Conservation (phyloP, 768 basidiomycete species). For the Kwoniella sp. region DNA sequence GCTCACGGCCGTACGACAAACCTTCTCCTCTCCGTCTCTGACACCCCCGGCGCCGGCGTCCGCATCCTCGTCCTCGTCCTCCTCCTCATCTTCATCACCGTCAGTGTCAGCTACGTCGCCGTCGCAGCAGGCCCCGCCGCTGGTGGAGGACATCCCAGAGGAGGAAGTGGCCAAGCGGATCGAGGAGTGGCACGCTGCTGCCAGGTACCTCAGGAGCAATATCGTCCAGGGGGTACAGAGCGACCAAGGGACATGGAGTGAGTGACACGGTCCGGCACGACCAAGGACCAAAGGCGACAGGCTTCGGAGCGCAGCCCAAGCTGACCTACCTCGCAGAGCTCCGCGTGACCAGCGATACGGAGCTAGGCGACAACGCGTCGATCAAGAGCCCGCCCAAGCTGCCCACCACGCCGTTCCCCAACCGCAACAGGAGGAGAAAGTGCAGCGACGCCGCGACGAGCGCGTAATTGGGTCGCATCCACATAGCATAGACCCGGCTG, state of each 20-base stretch:
- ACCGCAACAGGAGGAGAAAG: slow-evolving; percentile 36
- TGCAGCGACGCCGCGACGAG: slow-evolving; percentile 13
- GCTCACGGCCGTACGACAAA: slow-evolving; percentile 27
- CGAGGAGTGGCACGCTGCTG: slow-evolving; percentile 65
- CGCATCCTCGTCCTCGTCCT: slow-evolving; percentile 1
- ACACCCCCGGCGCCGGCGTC: slow-evolving; percentile 23
- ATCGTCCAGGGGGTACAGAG: slow-evolving; percentile 72
- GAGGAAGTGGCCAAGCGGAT: slow-evolving; percentile 31
- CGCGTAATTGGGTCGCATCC: too few species aligned
- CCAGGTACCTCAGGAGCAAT: slow-evolving; percentile 69
- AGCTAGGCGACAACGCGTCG: slow-evolving; percentile 76
- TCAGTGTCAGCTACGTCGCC: slow-evolving; percentile 1
- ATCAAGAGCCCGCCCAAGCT: slow-evolving; percentile 60
- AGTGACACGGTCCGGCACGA: too few species aligned
- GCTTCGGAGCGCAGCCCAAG: too few species aligned
- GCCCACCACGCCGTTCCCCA: slow-evolving; percentile 47
- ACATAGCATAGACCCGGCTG: too few species aligned
- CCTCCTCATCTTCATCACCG: slow-evolving; percentile 8
- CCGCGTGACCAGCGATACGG: slow-evolving; percentile 71
- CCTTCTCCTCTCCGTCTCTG: slow-evolving; percentile 42
- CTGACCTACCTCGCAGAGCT: slow-evolving; percentile 58
- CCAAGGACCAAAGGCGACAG: too few species aligned
- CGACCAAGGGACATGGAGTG: slow-evolving; percentile 57
- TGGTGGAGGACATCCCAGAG: slow-evolving; percentile 7
- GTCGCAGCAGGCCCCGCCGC: neutral